A percentile compares a stretch with the other conserved stretches of the same genome.
Conservation (phyloP, 1,284 basidiomycete genomes). For the Rhodotorula glutinis region DNA sequence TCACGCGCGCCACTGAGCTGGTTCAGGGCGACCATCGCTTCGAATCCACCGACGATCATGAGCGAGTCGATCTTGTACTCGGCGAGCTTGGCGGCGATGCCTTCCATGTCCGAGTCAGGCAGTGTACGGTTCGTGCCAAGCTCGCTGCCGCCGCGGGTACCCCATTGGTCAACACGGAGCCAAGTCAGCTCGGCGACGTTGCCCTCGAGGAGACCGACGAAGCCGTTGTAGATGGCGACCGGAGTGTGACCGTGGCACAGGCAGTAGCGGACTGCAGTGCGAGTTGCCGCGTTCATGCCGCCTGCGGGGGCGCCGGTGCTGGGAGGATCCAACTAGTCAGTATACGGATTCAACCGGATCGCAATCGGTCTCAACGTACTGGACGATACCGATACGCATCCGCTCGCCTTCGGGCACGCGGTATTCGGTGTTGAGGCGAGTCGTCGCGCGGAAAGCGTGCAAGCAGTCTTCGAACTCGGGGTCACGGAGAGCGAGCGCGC, state of each 20-base stretch:
- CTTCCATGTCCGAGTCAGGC: slow-evolving; percentile 80
- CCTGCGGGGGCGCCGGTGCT: slow-evolving; percentile 95
- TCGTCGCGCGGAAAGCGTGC: slow-evolving; percentile 74
- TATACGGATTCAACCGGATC: neutral
- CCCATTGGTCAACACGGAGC: slow-evolving; percentile 97
- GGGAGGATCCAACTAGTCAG: neutral
- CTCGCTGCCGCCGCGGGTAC: slow-evolving; percentile 94
- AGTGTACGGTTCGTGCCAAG: slow-evolving; percentile 91
- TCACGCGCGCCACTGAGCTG: slow-evolving; percentile 75
- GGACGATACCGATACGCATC: slow-evolving; percentile 85
- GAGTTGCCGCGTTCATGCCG: slow-evolving; percentile 97
- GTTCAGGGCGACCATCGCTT: slow-evolving; percentile 78
- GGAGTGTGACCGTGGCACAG: slow-evolving; percentile 86
- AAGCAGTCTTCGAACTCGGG: slow-evolving; percentile 86
- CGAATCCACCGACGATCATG: slow-evolving; percentile 92
- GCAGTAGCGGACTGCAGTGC: slow-evolving; percentile 90
- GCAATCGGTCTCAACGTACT: slow-evolving; percentile 58
- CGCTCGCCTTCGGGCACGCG: slow-evolving; percentile 64
- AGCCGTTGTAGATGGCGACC: slow-evolving; percentile 90
- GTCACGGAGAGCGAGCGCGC: slow-evolving; percentile 83
- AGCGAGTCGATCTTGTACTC: slow-evolving; percentile 76
- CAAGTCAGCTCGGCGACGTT: slow-evolving; percentile 74
- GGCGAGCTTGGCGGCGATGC: slow-evolving; percentile 84
- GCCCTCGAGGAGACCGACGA: slow-evolving; percentile 88
- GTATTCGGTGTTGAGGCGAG: slow-evolving; percentile 61